Evolutionary conservation across 306 rosid genomes (phyloP).

Genomic region (Sicyos baderoa): DNA sequence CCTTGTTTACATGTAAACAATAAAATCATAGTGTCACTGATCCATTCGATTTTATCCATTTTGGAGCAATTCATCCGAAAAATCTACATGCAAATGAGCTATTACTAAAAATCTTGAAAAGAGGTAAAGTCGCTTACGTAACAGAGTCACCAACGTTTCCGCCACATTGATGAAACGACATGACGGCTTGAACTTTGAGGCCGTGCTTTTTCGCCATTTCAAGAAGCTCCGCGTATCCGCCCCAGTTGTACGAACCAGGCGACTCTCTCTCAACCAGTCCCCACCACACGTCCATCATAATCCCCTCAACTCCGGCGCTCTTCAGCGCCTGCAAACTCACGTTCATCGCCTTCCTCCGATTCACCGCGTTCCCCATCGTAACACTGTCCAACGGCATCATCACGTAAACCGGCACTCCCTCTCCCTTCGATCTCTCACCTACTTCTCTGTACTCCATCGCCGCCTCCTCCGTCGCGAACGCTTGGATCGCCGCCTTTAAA

Average conservation of each 20-base stretch:
- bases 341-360: slow-evolving; percentile 73
- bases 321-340: slow-evolving; percentile 74
- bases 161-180: slow-evolving; percentile 94
- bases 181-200: slow-evolving; percentile 89
- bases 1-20: no score
- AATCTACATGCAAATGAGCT: no score
- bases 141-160: slow-evolving; percentile 97
- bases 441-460: slow-evolving; percentile 28
- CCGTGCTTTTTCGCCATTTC: slow-evolving; percentile 92
- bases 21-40: no score
- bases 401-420: slow-evolving; percentile 85
- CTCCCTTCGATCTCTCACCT: slow-evolving; percentile 10
- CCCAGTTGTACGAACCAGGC: slow-evolving; percentile 78
- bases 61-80: no score
- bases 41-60: no score
- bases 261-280: slow-evolving; percentile 81
- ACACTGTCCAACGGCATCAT: slow-evolving; percentile 97
- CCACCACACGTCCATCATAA: slow-evolving; percentile 99
- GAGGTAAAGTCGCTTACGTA: slow-evolving; percentile 43
- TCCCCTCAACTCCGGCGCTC: slow-evolving; percentile 91
- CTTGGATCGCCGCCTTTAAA: slow-evolving; percentile 58
- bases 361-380: slow-evolving; percentile 64
- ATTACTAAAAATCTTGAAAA: no score
- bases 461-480: slow-evolving; percentile 35
- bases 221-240: slow-evolving; percentile 65